Evolutionary conservation across 2,329 filamentous ascomycete species (phyloP), one percentile per base, ranked within the genome.

Genomic region (Alternaria brassicae): DNA sequence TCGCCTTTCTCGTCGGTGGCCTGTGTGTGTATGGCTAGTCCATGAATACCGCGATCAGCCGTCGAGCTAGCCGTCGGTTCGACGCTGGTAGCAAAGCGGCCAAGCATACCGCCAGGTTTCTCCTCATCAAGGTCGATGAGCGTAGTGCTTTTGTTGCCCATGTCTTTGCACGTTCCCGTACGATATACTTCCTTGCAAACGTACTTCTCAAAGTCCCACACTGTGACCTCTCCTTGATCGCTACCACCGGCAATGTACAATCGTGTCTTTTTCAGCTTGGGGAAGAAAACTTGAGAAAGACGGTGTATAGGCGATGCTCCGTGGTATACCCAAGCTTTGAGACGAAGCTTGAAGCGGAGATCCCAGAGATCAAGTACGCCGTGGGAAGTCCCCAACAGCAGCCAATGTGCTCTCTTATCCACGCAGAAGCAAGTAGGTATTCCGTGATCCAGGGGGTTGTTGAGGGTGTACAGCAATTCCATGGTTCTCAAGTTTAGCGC

Each of bases 321-420:
- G 0, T 91, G 88, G 27, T 97, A 85, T 1, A 92, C 92, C 92
- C 93, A 98, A 13, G 89, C 91, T 75, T 91, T 93, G 23, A 98
- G 82, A 21, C 92, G 87, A 69, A 98, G 86, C 66, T 88, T 90
- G 83, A 99, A 99, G n/a, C 95, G 90, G 39, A 99, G 83, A 77
- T 99, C 95, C 95, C 95, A 99, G 1, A 99, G 84, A 73, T 96
- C 91, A 7, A 99, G 82, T 27, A 98, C 89, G 34, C 96, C 95
- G 74, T 98, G 93, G 0, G 92, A 92, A 0, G 96, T 99, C 34
- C 93, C 95, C 0, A 98, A 81, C 2, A 96, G 85, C 3, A 99
- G 82, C 95, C 95, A 99, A 72, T 95, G 93, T 50, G 91, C 89
- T 73, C 89, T 91, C 57, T 88, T 86, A 72, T 97, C 93, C 30